These are phyloP conservation scores for Lachancea meyersii DNA, from an alignment of 805 yeast genomes.

Conservation along the genomic window DNA sequence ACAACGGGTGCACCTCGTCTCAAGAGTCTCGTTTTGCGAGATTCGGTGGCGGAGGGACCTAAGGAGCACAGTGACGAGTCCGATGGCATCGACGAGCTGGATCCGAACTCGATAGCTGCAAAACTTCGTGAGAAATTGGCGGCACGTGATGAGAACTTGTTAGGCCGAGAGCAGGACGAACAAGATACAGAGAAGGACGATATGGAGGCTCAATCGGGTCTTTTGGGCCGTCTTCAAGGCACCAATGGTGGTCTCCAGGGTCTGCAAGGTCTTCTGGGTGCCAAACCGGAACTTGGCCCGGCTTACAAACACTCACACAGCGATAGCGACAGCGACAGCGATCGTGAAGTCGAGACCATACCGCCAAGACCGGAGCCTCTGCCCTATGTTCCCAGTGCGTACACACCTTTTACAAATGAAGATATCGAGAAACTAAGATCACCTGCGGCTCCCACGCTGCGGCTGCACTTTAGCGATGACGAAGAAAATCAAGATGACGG, in stretches of 20 bases:
- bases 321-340: constrained; percentile 17
- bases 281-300: constrained; percentile 10
- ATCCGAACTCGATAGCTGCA: constrained; percentile 12
- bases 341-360: constrained; percentile 44
- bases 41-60: constrained; percentile 14
- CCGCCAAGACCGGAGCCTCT: constrained; percentile 37
- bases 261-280: constrained; percentile 12
- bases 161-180: constrained; percentile 26
- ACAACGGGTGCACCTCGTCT: constrained; percentile 22
- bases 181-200: constrained; percentile 22
- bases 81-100: constrained; percentile 20
- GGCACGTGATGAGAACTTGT: constrained; percentile 23
- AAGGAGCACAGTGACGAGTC: constrained; percentile 11
- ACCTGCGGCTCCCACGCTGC: constrained; percentile 16
- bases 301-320: constrained; percentile 11
- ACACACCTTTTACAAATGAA: constrained; percentile 36
- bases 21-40: constrained; percentile 29
- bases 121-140: constrained; percentile 17
- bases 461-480: constrained; percentile 17
- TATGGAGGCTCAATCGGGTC: constrained; percentile 9
- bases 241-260: constrained; percentile 13
- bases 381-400: constrained; percentile 41
- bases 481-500: constrained; percentile 15
- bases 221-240: constrained; percentile 12
- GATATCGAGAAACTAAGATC: constrained; percentile 27